phyloP scores from a whole-genome alignment of 2,329 filamentous ascomycete species.

The Chlorencoelia australis region DNA sequence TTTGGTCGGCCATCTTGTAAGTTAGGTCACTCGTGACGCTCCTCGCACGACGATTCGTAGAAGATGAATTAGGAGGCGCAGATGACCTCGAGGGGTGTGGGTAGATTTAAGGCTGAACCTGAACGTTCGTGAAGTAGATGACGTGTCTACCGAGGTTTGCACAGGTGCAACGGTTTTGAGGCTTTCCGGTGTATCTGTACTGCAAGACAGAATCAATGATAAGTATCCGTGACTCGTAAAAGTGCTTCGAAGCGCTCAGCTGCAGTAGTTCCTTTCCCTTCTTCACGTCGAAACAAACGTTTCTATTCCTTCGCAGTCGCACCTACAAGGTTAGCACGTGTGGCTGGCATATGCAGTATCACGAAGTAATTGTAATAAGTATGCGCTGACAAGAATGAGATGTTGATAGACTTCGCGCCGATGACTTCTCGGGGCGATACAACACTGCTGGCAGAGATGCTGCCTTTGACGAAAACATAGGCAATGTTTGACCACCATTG shows the following conservation, averaged over 20 bases:
- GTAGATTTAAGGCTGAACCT: slow-evolving; percentile 24
- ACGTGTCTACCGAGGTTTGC: slow-evolving; percentile 26
- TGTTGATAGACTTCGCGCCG: slow-evolving; percentile 10
- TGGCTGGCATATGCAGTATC: slow-evolving; percentile 25
- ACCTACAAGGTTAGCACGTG: slow-evolving; percentile 29
- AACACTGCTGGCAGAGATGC: slow-evolving; percentile 6
- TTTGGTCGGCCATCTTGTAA: slow-evolving; percentile 25
- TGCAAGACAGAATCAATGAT: slow-evolving; percentile 15
- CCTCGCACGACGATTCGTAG: slow-evolving; percentile 24
- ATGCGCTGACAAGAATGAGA: slow-evolving; percentile 20
- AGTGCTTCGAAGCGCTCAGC: slow-evolving; percentile 24
- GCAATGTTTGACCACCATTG: slow-evolving; percentile 21
- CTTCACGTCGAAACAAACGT: slow-evolving; percentile 24
- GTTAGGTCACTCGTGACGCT: slow-evolving; percentile 15
- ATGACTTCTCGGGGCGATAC: slow-evolving; percentile 16
- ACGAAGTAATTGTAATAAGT: slow-evolving; percentile 17
- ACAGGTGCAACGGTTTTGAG: slow-evolving; percentile 23
- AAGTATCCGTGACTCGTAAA: slow-evolving; percentile 17
- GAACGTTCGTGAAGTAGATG: slow-evolving; percentile 20
- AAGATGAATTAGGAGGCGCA: slow-evolving; percentile 18
- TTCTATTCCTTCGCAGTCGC: slow-evolving; percentile 22
- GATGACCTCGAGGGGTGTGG: slow-evolving; percentile 26
- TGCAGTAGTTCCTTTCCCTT: slow-evolving; percentile 25
- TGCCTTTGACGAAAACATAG: slow-evolving; percentile 14
- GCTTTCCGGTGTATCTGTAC: slow-evolving; percentile 11